Conservation (phyloP, 148 eudicot species). For the Cornus kousa region DNA sequence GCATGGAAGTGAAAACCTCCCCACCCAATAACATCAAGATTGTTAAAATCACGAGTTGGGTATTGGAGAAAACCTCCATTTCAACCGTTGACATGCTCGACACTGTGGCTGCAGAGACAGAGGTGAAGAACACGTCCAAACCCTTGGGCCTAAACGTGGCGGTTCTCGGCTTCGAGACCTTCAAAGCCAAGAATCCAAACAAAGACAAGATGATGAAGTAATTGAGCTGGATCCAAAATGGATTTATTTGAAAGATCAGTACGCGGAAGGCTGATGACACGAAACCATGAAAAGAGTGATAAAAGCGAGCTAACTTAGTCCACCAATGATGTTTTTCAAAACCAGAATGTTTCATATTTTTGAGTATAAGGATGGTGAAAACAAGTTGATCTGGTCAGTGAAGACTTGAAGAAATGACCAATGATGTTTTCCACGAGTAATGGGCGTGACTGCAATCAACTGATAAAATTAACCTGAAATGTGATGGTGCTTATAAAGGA, state of each 20-base stretch:
- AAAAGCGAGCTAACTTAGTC: background rate
- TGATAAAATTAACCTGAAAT: background rate
- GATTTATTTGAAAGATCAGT: conserved; percentile 15
- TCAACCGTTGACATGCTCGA: conserved; percentile 75
- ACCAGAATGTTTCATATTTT: background rate
- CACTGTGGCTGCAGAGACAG: conserved; percentile 52
- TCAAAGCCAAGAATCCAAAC: conserved; percentile 32
- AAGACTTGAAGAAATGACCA: too few relatives aligned
- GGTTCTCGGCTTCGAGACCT: conserved; percentile 25
- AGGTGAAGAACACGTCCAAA: conserved; percentile 54
- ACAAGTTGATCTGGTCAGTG: too few relatives aligned
- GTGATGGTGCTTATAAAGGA: background rate
- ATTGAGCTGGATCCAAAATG: conserved; percentile 33
- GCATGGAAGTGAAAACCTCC: conserved; percentile 62
- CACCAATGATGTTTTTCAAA: too few relatives aligned
- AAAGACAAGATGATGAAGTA: conserved; percentile 30
- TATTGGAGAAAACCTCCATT: conserved; percentile 66
- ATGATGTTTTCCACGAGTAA: background rate
- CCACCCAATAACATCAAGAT: conserved; percentile 67
- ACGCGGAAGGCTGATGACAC: conserved; percentile 3
- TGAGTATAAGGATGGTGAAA: too few relatives aligned
- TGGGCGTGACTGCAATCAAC: background rate
- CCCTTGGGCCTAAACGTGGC: conserved; percentile 9
- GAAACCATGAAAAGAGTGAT: background rate
- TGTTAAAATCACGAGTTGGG: conserved; percentile 56